Base-by-base conservation (phyloP, 2,329 filamentous ascomycete species). In the Sordariomycetes sp. region DNA sequence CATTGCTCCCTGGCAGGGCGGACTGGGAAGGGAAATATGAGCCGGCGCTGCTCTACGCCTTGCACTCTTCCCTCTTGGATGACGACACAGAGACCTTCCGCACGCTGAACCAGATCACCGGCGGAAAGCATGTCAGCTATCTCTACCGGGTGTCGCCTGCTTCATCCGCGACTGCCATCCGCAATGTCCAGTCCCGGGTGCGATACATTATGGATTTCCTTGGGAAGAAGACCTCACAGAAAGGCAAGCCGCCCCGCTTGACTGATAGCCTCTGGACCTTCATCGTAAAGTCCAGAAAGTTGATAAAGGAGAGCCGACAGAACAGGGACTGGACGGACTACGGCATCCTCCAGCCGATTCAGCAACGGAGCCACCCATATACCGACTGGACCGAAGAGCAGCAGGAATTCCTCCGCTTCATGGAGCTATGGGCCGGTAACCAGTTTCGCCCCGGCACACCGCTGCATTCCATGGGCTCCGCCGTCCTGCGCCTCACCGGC, bases 381-480 rank as follows among this genome's bases (percentile, higher is more conserved):
- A n/a, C 52, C 15, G 25, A 24, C 51, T 86, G 84, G 71, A 74
- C 71, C 3, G 63, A 69, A 1, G 62, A 69, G 6, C 82, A 86
- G 59, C 65, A 73, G 45, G 73, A 80, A 24, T 75, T 89, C 53
- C 74, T 92, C 54, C 70, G 74, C 1, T 91, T 90, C 62, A 71
- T 94, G 54, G 81, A 90, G 65, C 76, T 82, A 52, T 90, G 86
- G 82, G 74, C 81, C 22, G 48, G 45, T 4, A 76, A 77, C 61
- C 77, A 78, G 59, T 69, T 74, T 53, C 74, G 79, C 51, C 62
- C 65, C 10, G 66, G 72, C 15, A 81, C 80, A 8, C 73, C 74
- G 3, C 73, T 86, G 42, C 76, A 85, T 60, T 75, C 82, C 42
- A 72, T 86, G 59, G 86, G 85, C 1, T 78, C 86, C 4, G 68